These are phyloP conservation scores for Pythium brassicae DNA, from an alignment of 352 stramenopile species.

Conservation along the genomic window DNA sequence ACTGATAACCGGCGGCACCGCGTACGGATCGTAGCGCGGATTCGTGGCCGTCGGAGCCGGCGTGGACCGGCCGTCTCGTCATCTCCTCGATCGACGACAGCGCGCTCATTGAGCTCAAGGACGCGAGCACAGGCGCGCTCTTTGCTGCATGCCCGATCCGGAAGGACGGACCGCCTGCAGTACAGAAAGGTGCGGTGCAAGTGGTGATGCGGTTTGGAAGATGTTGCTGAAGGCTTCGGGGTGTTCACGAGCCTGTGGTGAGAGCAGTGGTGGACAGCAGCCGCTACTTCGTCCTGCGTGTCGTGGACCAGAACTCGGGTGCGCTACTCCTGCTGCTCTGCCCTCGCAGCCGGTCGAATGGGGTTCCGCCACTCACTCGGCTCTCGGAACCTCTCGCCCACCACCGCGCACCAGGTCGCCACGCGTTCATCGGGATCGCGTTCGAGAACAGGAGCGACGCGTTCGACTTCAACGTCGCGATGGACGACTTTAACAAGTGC, in stretches of 20 bases:
- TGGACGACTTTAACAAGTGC: conserved; percentile 86
- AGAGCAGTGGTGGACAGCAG: conserved; percentile 81
- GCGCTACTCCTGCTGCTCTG: conserved; percentile 3
- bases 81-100: conserved; percentile 58
- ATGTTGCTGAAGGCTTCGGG: conserved; percentile 3
- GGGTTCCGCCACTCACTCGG: not conserved
- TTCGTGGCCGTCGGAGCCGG: conserved; percentile 54
- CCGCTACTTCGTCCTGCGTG: conserved; percentile 92
- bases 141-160: conserved; percentile 66
- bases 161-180: conserved; percentile 43
- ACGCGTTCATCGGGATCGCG: conserved; percentile 92
- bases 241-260: too few relatives aligned
- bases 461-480: conserved; percentile 93
- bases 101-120: conserved; percentile 56
- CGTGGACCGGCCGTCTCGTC: conserved; percentile 60
- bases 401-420: conserved; percentile 46
- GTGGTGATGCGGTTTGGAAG: not conserved
- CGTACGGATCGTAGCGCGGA: conserved; percentile 31
- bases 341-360: too few relatives aligned
- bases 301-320: conserved; percentile 84
- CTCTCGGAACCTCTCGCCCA: too few relatives aligned
- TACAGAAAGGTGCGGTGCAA: conserved; percentile 46
- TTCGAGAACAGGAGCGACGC: conserved; percentile 94
- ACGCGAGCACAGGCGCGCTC: conserved; percentile 41
- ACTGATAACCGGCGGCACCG: too few relatives aligned